Base-by-base conservation (phyloP, 352 stramenopile genomes). In the Plasmopara viticola region DNA sequence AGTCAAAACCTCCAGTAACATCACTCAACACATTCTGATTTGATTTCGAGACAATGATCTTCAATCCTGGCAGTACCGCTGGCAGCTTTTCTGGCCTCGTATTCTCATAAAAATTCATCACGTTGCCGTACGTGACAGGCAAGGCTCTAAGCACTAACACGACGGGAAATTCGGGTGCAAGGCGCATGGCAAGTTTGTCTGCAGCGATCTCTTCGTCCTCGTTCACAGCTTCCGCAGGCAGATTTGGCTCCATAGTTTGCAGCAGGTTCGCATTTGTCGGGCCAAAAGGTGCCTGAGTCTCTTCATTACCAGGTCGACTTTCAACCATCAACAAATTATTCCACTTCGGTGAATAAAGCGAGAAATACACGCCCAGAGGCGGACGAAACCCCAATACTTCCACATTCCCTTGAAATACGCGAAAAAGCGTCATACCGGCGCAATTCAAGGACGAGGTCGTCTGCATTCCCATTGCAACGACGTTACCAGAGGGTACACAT, bases 341-440 rank as follows among this genome's bases (percentile, higher is more conserved):
- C 84, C 84, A 94, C 51, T 87, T 87, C 40, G 84, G 84, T 51
- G 84, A 92, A 53, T 87, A 75, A 34, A 94, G 57, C 18, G 83
- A 72, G 59, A 79, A 91, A 66, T 94, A 94, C 28, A 77, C 74
- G 29, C 79, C 81, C 14, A 78, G 51, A 20, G 74, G 64, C n/a
- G 76, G 78, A 14, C 58, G 70, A 54, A 83, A 94, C 47, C 84
- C 84, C 49, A 88, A 56, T 40, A 90, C 64, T 44, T 85, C 69
- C 6, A 82, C 78, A 44, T 81, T 69, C 13, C 84, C 84, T 55
- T 91, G 81, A 68, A 90, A 91, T 15, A 94, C 67, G 9, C 84
- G 84, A 44, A 94, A 54, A 29, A 90, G 70, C 41, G 66, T 61
- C 74, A 87, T 88, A 20, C 84, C 84, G 5, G 79, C 84, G 64